These are phyloP conservation scores for Termitomyces sp. DNA, from an alignment of 768 basidiomycete genomes.

Conservation along the genomic window DNA sequence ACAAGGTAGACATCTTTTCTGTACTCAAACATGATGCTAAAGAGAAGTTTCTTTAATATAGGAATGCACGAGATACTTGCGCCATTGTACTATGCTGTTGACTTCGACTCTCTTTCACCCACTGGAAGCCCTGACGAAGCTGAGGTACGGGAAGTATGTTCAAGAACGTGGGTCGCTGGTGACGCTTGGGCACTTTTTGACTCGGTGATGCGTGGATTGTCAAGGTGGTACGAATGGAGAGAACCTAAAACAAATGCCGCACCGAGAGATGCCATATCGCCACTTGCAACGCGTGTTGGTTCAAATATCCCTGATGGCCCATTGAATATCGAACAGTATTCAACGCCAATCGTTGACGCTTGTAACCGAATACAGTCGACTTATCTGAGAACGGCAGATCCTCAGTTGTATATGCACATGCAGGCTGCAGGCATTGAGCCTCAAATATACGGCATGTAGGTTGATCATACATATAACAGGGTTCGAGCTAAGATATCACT, in stretches of 20 bases:
- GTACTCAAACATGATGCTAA: background rate
- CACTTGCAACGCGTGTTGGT: slow-evolving; percentile 38
- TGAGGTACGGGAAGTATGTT: slow-evolving; percentile 54
- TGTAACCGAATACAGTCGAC: slow-evolving; percentile 77
- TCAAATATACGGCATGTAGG: slow-evolving; percentile 94
- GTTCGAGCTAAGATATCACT: slow-evolving; percentile 2
- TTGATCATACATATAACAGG: slow-evolving; percentile 6
- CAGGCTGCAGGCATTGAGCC: slow-evolving; percentile 85
- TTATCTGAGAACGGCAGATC: slow-evolving; percentile 74
- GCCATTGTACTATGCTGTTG: slow-evolving; percentile 75
- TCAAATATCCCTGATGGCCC: slow-evolving; percentile 40
- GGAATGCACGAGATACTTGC: slow-evolving; percentile 98
- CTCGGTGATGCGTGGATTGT: slow-evolving; percentile 70
- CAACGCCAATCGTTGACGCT: slow-evolving; percentile 79
- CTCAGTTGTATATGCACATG: slow-evolving; percentile 67
- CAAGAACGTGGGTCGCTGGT: slow-evolving; percentile 65
- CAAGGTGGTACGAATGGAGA: slow-evolving; percentile 76
- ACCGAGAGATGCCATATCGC: slow-evolving; percentile 16
- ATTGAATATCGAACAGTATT: slow-evolving; percentile 54
- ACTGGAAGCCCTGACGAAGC: slow-evolving; percentile 23
- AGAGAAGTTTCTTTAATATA: slow-evolving; percentile 11
- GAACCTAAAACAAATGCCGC: slow-evolving; percentile 27
- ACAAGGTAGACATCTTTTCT: slow-evolving; percentile 42
- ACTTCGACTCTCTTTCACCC: slow-evolving; percentile 68
- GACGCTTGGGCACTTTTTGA: slow-evolving; percentile 86